Evolutionary conservation across 768 basidiomycete species (phyloP).

Genomic region (Tephrocybe rancida): DNA sequence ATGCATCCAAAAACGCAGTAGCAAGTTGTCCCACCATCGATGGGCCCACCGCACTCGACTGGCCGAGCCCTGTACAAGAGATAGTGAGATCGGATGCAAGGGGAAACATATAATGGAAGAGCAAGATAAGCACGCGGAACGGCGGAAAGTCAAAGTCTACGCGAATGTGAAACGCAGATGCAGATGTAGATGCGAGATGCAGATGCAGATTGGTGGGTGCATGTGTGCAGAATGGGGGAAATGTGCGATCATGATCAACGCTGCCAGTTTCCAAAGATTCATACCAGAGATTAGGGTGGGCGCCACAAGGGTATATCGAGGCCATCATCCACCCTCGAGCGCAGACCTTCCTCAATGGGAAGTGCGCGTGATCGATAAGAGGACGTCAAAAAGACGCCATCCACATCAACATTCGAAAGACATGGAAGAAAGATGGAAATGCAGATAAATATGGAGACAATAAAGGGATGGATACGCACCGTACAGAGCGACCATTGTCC

Average conservation of each 20-base stretch:
- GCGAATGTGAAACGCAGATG: not conserved
- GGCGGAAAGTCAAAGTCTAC: not conserved
- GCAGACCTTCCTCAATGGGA: not conserved
- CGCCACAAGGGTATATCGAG: not conserved
- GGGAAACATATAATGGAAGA: not conserved
- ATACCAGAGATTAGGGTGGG: not conserved
- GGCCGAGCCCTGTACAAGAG: constrained; percentile 66
- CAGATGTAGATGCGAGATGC: not conserved
- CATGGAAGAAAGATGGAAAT: not conserved
- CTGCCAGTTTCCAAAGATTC: not conserved
- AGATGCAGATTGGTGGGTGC: not conserved
- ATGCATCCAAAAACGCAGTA: constrained; percentile 76
- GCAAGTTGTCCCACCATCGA: constrained; percentile 79
- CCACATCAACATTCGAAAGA: no score
- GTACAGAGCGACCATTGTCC: constrained; percentile 90
- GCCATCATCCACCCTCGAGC: not conserved
- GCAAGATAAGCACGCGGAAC: constrained; percentile 1
- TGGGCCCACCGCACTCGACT: constrained; percentile 81
- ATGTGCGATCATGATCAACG: not conserved
- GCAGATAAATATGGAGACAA: not conserved
- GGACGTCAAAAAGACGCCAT: constrained; percentile 9
- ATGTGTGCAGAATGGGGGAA: not conserved
- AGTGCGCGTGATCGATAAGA: not conserved
- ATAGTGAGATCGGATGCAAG: not conserved
- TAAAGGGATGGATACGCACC: constrained; percentile 49